A percentile compares a stretch with the other conserved stretches of the same genome.
These are phyloP conservation scores for Dimocarpus longan DNA, from an alignment of 345 rosid species.

Conservation along the genomic window DNA sequence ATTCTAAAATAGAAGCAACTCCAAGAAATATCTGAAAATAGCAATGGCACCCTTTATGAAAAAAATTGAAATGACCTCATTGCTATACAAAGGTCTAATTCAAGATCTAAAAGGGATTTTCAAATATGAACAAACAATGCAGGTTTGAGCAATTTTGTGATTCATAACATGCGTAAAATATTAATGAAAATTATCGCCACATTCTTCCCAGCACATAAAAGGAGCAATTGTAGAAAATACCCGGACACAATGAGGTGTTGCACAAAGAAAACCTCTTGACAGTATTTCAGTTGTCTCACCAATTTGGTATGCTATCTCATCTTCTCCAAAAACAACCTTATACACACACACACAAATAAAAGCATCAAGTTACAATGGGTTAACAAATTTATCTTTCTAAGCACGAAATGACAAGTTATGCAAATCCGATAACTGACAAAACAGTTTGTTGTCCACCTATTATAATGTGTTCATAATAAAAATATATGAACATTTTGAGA, in stretches of 20 bases:
- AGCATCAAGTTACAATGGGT: not conserved
- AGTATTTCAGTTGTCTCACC: slow-evolving; percentile 89
- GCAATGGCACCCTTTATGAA: not conserved
- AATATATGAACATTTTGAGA: not conserved
- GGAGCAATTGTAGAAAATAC: slow-evolving; percentile 39
- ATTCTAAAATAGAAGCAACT: not conserved
- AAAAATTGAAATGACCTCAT: not conserved
- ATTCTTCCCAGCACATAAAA: not conserved
- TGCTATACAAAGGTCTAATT: not conserved
- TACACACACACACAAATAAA: slow-evolving; percentile 15
- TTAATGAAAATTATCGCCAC: not conserved
- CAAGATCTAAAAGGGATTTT: not conserved
- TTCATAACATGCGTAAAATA: not conserved
- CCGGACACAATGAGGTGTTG: slow-evolving; percentile 94
- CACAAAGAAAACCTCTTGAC: slow-evolving; percentile 84
- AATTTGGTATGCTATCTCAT: slow-evolving; percentile 93
- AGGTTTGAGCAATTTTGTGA: slow-evolving; percentile 1
- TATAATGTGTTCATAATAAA: not conserved
- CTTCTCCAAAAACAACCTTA: slow-evolving; percentile 77
- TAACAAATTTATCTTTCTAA: not conserved
- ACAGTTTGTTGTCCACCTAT: not conserved
- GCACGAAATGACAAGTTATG: not conserved
- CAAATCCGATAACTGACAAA: not conserved
- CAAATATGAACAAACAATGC: not conserved
- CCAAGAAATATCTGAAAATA: not conserved